Percentiles rank a stretch among this genome's conserved stretches.
Evolutionary conservation across 495 filamentous ascomycete genomes (phyloP).

Genomic region (Paragyromitra xinjiangensis): DNA sequence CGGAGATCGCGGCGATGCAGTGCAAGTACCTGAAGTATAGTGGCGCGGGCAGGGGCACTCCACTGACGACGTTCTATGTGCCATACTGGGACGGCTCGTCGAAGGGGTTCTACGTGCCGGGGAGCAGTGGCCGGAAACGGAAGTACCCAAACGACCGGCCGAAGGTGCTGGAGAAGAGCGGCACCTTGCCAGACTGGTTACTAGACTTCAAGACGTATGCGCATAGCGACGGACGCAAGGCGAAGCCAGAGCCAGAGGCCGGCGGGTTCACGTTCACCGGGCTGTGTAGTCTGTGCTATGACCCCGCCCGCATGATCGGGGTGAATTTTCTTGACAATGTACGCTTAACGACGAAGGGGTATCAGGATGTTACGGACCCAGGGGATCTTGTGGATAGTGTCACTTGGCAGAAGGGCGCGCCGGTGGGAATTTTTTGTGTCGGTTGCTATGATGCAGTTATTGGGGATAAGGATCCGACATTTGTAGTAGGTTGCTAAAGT

Average conservation of each 20-base stretch:
- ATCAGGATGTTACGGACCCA: neutral
- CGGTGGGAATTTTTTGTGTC: slow-evolving; percentile 4
- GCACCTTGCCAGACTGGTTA: neutral
- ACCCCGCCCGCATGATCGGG: neutral
- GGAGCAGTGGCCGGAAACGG: neutral
- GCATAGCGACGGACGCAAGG: neutral
- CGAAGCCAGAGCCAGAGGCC: neutral
- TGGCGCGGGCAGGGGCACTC: neutral
- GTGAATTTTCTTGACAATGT: slow-evolving; percentile 12
- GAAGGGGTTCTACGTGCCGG: neutral
- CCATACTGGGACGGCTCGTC: slow-evolving; percentile 16
- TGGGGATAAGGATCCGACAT: neutral
- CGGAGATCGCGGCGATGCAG: neutral
- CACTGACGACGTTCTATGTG: slow-evolving; percentile 10
- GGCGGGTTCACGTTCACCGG: neutral
- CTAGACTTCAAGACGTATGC: neutral
- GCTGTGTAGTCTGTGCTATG: neutral
- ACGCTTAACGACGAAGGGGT: neutral
- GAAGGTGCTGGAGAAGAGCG: neutral
- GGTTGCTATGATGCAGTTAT: neutral
- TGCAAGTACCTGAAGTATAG: slow-evolving; percentile 21
- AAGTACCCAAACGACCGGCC: neutral
- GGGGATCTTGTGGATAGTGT: neutral
- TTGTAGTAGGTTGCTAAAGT: neutral
- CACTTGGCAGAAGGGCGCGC: neutral